phyloP scores from a whole-genome alignment of 2,329 filamentous ascomycete species.

The Cladophialophora yegresii region DNA sequence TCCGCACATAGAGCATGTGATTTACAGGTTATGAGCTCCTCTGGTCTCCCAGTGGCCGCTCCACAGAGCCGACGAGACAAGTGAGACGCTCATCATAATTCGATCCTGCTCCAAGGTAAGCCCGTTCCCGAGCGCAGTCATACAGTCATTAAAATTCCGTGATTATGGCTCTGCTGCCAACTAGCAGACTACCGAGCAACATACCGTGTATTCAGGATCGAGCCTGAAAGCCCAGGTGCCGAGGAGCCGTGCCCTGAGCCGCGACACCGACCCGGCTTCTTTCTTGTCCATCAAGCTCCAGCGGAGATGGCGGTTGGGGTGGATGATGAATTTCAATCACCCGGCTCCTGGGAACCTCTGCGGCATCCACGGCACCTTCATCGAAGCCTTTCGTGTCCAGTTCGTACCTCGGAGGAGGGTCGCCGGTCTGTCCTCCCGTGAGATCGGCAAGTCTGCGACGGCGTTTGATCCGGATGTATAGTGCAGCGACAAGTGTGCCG shows the following conservation, averaged over 20 bases:
- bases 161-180: background rate
- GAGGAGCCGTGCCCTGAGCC: conserved; percentile 25
- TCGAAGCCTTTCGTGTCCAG: conserved; percentile 26
- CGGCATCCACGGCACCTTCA: background rate
- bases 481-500: conserved; percentile 20
- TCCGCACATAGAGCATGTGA: background rate
- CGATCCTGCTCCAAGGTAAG: background rate
- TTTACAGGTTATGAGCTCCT: background rate
- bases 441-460: conserved; percentile 12
- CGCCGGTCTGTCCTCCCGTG: conserved; percentile 13
- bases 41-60: background rate
- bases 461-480: conserved; percentile 27
- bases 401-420: conserved; percentile 30
- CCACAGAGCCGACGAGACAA: background rate
- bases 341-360: conserved; percentile 7
- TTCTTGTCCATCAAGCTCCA: conserved; percentile 31
- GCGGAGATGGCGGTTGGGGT: conserved; percentile 25
- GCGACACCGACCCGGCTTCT: conserved; percentile 31
- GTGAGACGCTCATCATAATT: background rate
- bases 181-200: background rate
- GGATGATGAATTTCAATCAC: conserved; percentile 21
- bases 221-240: conserved; percentile 26
- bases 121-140: background rate
- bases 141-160: background rate
- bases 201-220: conserved; percentile 12